Base-by-base conservation (phyloP, 1,284 basidiomycete species). In the Pseudozyma tsukubaensis region DNA sequence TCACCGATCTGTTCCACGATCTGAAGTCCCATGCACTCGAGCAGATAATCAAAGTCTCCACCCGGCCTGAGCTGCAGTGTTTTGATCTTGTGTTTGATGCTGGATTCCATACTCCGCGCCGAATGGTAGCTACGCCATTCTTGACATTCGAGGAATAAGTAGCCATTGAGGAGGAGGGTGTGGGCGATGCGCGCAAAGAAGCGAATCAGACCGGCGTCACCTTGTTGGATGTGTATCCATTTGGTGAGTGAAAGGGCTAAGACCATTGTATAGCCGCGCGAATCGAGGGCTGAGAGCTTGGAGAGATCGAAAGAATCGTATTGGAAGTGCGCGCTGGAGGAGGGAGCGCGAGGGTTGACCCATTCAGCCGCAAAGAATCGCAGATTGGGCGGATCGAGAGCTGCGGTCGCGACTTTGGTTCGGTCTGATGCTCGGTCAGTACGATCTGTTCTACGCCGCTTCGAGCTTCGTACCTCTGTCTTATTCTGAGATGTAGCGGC, bases 161-260 rank as follows among this genome's bases (percentile, higher is more conserved):
- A 7, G 0, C 63, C 67, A n/a, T 50, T 39, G 0, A 58, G 44
- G 2, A 50, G 40, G 11, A 75, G 61, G 12, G 56, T 54, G 14
- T 7, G 12, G 18, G 39, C 18, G 36, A 71, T 58, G 14, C 67
- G 66, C 0, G 72, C 62, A 19, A 71, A 64, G 19, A 71, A 56
- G 12, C 40, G 56, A 6, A 40, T 14, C 4, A 75, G 52, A 2
- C 72, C 72, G 4, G 12, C 16, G 21, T 75, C 67, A 11, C 56
- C 57, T 11, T 58, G 57, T 11, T 75, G 72, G 39, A 75, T 62
- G 56, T 75, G 67, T 48, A 75, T 61, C 72, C 72, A 75, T 49
- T 75, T 75, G 42, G 73, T 73, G 34, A 78, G 40, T 7, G 76
- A 76, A 6, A 78, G 61, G 0, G 59, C 59, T 11, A 68, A 45